Evolutionary conservation across 371 early-diverging fungal species (phyloP).

Genomic region (Mucor velutinosus): DNA sequence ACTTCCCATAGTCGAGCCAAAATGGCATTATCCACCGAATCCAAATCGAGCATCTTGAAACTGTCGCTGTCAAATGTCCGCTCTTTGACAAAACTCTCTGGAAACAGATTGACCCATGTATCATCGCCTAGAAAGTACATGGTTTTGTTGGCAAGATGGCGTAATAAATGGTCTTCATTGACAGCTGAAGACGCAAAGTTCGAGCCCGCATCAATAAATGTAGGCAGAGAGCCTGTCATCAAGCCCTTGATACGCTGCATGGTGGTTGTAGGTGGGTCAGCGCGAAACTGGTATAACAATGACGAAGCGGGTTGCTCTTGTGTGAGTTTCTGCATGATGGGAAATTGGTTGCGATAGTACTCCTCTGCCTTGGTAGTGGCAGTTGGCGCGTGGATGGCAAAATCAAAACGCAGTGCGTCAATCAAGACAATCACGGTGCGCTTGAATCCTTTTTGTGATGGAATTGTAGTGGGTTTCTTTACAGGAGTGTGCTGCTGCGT

Average conservation of each 20-base stretch:
- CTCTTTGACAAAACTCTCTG: slow-evolving; percentile 59
- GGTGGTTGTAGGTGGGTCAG: slow-evolving; percentile 98
- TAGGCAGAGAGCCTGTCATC: slow-evolving; percentile 89
- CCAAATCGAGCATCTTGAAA: slow-evolving; percentile 91
- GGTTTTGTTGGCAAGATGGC: slow-evolving; percentile 46
- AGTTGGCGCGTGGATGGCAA: slow-evolving; percentile 28
- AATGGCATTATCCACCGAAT: slow-evolving; percentile 92
- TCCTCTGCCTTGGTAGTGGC: slow-evolving; percentile 19
- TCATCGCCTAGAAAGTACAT: slow-evolving; percentile 90
- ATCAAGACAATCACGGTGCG: slow-evolving; percentile 77
- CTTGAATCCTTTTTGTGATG: slow-evolving; percentile 5
- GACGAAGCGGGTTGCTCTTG: slow-evolving; percentile 61
- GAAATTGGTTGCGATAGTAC: slow-evolving; percentile 77
- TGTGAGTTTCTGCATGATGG: slow-evolving; percentile 62
- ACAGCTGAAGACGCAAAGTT: slow-evolving; percentile 90
- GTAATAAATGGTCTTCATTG: slow-evolving; percentile 85
- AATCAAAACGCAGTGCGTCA: slow-evolving; percentile 93
- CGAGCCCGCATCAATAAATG: slow-evolving; percentile 91
- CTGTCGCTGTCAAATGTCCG: slow-evolving; percentile 79
- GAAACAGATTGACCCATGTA: slow-evolving; percentile 90
- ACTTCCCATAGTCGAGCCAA: slow-evolving; percentile 63
- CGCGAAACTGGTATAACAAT: slow-evolving; percentile 79
- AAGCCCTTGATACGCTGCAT: slow-evolving; percentile 93
- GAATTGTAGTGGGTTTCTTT: background rate
- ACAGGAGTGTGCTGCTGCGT: background rate